Evolutionary conservation across 2,329 filamentous ascomycete species (phyloP), one percentile per base, ranked within the genome.

Genomic region (Aspergillus costaricaensis): DNA sequence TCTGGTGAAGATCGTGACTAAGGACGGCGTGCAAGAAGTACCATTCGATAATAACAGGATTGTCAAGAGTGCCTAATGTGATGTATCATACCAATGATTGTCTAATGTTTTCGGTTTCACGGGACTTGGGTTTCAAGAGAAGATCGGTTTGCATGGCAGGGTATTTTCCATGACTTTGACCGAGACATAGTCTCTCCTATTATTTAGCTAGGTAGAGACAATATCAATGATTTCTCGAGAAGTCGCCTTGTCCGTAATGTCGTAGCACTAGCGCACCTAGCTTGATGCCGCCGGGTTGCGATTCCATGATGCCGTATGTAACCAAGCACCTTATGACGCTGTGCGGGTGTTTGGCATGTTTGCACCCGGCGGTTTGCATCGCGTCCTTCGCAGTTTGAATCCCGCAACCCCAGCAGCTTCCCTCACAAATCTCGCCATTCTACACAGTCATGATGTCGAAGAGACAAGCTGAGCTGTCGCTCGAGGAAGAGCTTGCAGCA

Each of bases 1-100:
- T 39, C 65, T 76, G 57, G 93, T 99, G 71, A 98, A 98, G 85
- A 90, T 92, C 38, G 88, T 99, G 72, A 96, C 92, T 64, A 96
- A 96, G 81, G 92, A 98, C 70, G 95, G 96, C 10, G 89, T 99
- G 64, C 82, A 86, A 69, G 91, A 95, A 70, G 85, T 96, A 71
- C 87, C 91, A 65, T 96, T 92, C 76, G 90, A 94, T 75, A 91
- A 96, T 74, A 88, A 90, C 80, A 88, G 87, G 77, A 74, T 79
- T 64, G 79, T 81, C 60, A 71, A 74, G 59, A 76, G 76, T 74
- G 79, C 80, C 72, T 82, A 77, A 76, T 71, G 65, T 61, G 64
- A 61, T 73, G 68, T 73, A 70, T 68, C 67, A 72, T 72, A 71
- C 62, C 68, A 70, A 69, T 59, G 54, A 61, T 65, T 62, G 62